Evolutionary conservation across 106 monocot species (phyloP), one percentile per base, ranked within the genome.

Genomic region (Dioscorea zingiberensis): DNA sequence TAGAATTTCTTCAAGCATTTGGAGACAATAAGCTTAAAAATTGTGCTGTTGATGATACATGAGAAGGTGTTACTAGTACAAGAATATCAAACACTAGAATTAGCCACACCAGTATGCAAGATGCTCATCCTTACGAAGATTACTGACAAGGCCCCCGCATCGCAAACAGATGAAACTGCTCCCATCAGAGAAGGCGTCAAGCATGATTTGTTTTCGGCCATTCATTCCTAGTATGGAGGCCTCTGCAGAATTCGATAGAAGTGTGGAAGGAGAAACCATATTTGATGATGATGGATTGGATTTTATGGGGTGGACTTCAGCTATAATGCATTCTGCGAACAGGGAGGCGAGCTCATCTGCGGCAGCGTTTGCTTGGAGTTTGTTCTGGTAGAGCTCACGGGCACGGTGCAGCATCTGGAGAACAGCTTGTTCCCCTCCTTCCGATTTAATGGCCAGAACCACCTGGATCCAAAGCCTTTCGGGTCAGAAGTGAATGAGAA

Each of bases 161-260:
- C 82, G 72, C 77, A 89, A 63, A 62, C 98, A 98, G 25, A 98
- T 66, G 67, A 98, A 98, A 69, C 93, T 98, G 81, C 93, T 98
- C 21, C 98, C 98, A 72, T 98, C 98, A 1, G 86, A 64, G 66
- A 82, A 92, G 12, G 93, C 92, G 72, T 98, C 98, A 29, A 89
- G 29, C 71, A 98, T 81, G 23, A 98, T 74, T 56, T 93, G 93
- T 71, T 77, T 80, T 62, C 89, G 74, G 13, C 98, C 98, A 30
- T 79, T 86, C 74, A 73, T 67, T 1, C 86, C 84, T 29, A 98
- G 86, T 73, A 98, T 89, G n/a, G 86, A 86, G 4, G 58, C 27
- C 1, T 73, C 85, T 27, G 59, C 65, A 13, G 64, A 28, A 58
- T 51, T 28, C 13, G 62, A 54, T 46, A 75, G 51, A 62, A 78